Evolutionary conservation across 768 basidiomycete species (phyloP).

Genomic region (Termitomyces sp.): DNA sequence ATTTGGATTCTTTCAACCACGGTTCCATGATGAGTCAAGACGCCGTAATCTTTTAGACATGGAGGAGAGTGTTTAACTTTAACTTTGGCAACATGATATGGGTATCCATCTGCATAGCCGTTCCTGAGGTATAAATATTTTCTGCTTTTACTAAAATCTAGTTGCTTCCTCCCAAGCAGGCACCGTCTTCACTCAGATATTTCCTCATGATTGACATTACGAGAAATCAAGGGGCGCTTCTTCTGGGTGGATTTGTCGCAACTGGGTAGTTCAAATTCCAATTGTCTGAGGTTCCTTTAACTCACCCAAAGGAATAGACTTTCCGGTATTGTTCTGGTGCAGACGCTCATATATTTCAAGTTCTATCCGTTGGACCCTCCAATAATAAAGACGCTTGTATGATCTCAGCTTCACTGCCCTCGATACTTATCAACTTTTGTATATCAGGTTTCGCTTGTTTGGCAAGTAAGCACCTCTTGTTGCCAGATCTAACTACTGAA

Average conservation of each 20-base stretch:
- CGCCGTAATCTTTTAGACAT: no score
- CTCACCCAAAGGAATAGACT: slow-evolving; percentile 17
- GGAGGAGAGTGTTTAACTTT: no score
- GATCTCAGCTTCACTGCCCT: neutral
- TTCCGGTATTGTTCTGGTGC: slow-evolving; percentile 35
- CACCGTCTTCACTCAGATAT: no score
- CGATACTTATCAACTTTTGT: neutral
- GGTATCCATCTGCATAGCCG: no score
- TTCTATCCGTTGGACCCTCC: slow-evolving; percentile 28
- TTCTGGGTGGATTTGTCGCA: slow-evolving; percentile 37
- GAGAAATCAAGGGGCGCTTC: slow-evolving; percentile 36
- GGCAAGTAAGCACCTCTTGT: slow-evolving; percentile 19
- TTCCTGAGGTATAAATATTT: no score
- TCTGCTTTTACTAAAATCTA: no score
- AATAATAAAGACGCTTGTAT: slow-evolving; percentile 28
- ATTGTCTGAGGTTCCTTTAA: no score
- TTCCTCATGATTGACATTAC: slow-evolving; percentile 27
- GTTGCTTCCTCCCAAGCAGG: no score
- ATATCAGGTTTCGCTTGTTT: slow-evolving; percentile 30
- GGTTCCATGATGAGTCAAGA: no score
- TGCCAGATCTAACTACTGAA: neutral
- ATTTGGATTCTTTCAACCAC: no score
- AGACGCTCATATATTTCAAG: slow-evolving; percentile 34
- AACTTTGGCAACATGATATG: no score
- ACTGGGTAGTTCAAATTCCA: slow-evolving; percentile 24